Base-by-base conservation (phyloP, 345 rosid genomes). In the Kandelia obovata region DNA sequence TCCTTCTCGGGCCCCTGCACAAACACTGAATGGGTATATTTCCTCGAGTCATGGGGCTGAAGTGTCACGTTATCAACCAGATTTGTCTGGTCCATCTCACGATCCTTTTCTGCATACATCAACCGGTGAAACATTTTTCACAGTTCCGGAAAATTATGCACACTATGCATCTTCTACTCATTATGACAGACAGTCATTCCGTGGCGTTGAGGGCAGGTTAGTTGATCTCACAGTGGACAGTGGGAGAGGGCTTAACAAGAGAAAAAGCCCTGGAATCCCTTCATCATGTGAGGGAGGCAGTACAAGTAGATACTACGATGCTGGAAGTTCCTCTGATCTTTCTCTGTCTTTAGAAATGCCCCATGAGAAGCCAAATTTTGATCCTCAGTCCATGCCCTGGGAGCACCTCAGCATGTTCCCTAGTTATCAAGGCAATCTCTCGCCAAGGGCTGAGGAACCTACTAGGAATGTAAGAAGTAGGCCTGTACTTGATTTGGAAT, bases 281-380 rank as follows among this genome's bases (percentile, higher is more conserved):
- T 31, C 62, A 53, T 39, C 46, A 1, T 53, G 58, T 43, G 76
- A 69, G 71, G 66, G 62, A 35, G 78, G 78, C 28, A 61, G 75
- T 47, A 52, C 73, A 37, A 69, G 70, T 46, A 64, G 73, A 66
- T 39, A 20, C 7, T 58, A 62, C 28, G 31, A 62, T 47, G 80
- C 67, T 56, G 83, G 78, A 67, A 76, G 78, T 73, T 76, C 80
- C 64, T 73, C 80, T 52, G 70, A 58, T 9, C 27, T 55, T 26
- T 26, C 58, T 23, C 58, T 55, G 37, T 58, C 75, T 55, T 51
- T 25, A 17, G 78, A 71, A 60, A 52, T 35, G 69, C 55, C 32
- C 32, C 59, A 0, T 26, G 78, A 55, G 51, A 51, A 69, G 25
- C 74, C 64, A 52, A 39, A 63, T 61, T 58, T 70, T 35, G 71